Evolutionary conservation across 768 basidiomycete genomes (phyloP).

Genomic region (Pleurotus eryngii): DNA sequence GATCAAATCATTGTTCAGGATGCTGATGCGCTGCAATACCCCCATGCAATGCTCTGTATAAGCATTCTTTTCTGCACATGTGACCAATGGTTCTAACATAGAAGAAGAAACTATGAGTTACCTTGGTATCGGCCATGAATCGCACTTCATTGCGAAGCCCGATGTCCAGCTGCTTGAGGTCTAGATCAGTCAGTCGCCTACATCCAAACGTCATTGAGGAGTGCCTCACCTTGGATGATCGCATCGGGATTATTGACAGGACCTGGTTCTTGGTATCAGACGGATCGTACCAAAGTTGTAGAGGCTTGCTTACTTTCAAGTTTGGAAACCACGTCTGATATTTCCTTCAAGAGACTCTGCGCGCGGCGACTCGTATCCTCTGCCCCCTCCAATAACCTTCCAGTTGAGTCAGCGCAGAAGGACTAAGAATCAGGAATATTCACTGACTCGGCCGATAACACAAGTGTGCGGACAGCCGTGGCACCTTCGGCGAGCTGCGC

Average conservation of each 20-base stretch:
- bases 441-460: constrained; percentile 45
- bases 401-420: neutral
- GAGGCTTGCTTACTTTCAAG: constrained; percentile 44
- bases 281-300: neutral
- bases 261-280: constrained; percentile 21
- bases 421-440: neutral
- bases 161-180: constrained; percentile 62
- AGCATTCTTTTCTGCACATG: constrained; percentile 50
- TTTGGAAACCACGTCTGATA: constrained; percentile 43
- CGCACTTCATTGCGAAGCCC: constrained; percentile 59
- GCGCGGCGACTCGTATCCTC: constrained; percentile 53
- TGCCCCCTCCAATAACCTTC: constrained; percentile 59
- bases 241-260: constrained; percentile 48
- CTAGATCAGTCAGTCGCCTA: constrained; percentile 27
- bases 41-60: constrained; percentile 67
- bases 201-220: neutral
- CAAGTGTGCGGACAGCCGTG: constrained; percentile 50
- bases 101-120: constrained; percentile 18
- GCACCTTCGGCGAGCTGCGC: constrained; percentile 53
- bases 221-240: constrained; percentile 46
- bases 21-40: constrained; percentile 71
- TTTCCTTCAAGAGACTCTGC: constrained; percentile 56
- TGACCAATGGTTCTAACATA: constrained; percentile 15
- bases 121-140: constrained; percentile 53
- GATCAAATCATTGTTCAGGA: constrained; percentile 79